phyloP scores from a whole-genome alignment of 352 stramenopile species.

The Peronosclerospora sorghi region DNA sequence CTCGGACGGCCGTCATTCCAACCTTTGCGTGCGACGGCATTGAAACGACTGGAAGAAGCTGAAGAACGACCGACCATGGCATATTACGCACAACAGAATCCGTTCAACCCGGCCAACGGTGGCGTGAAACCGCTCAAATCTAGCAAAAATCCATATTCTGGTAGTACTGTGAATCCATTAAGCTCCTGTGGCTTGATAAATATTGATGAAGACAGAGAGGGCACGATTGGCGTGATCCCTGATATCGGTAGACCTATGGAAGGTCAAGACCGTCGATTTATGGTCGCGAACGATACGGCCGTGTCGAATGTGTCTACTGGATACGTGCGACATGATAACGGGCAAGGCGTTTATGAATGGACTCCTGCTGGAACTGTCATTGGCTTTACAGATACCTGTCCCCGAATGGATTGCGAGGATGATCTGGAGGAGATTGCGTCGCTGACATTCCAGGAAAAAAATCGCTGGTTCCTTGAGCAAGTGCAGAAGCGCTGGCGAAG shows the following conservation, averaged over 20 bases:
- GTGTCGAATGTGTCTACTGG: slow-evolving; percentile 71
- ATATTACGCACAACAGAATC: slow-evolving; percentile 52
- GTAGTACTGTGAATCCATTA: slow-evolving; percentile 13
- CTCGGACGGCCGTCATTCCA: slow-evolving; percentile 44
- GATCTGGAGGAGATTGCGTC: slow-evolving; percentile 80
- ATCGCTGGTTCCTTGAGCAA: slow-evolving; percentile 71
- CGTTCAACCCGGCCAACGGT: slow-evolving; percentile 37
- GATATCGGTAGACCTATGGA: background rate
- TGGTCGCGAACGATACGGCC: slow-evolving; percentile 47
- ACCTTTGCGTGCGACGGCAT: slow-evolving; percentile 58
- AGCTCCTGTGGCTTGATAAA: slow-evolving; percentile 27
- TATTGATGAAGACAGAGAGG: slow-evolving; percentile 44
- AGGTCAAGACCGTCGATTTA: slow-evolving; percentile 24
- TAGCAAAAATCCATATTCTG: slow-evolving; percentile 7
- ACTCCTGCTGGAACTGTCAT: slow-evolving; percentile 45
- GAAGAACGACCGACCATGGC: slow-evolving; percentile 71
- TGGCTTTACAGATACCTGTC: slow-evolving; percentile 25
- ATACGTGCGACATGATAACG: slow-evolving; percentile 66
- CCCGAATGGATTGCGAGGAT: slow-evolving; percentile 63
- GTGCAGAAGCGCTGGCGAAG: slow-evolving; percentile 64
- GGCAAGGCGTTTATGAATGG: slow-evolving; percentile 52
- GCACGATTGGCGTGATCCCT: slow-evolving; percentile 10
- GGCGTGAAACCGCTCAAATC: slow-evolving; percentile 15
- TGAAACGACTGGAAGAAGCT: slow-evolving; percentile 67
- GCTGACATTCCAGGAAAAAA: slow-evolving; percentile 76